phyloP scores from a whole-genome alignment of 2,329 filamentous ascomycete genomes.

The Akanthomyces lecanii region DNA sequence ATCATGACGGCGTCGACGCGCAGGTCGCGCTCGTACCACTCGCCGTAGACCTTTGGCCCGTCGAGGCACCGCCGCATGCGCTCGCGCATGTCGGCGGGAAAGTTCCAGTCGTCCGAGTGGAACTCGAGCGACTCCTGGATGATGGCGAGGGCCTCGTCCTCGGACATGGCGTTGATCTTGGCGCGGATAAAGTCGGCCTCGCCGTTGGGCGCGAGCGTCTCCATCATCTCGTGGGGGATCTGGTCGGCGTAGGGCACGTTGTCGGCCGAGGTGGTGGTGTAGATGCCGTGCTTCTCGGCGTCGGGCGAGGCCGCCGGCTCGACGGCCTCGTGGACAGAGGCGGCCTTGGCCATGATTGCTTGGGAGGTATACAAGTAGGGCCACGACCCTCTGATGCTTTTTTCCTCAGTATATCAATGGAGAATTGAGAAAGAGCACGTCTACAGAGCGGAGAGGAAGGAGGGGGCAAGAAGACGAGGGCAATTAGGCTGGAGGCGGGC shows the following conservation, averaged over 20 bases:
- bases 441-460: neutral
- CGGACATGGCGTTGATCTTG: constrained; percentile 39
- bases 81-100: constrained; percentile 39
- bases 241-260: constrained; percentile 29
- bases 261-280: neutral
- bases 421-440: neutral
- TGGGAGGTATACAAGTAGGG: neutral
- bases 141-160: constrained; percentile 39
- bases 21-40: constrained; percentile 38
- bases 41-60: constrained; percentile 37
- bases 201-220: constrained; percentile 39
- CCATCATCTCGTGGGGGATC: constrained; percentile 36
- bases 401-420: neutral
- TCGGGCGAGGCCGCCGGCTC: neutral
- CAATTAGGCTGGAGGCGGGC: neutral
- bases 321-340: constrained; percentile 11
- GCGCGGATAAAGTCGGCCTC: constrained; percentile 39
- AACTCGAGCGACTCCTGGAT: constrained; percentile 35
- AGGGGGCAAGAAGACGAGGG: neutral
- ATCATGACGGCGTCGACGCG: constrained; percentile 38
- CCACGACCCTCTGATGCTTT: neutral
- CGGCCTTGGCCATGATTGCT: constrained; percentile 3
- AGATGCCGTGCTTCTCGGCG: constrained; percentile 8
- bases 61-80: constrained; percentile 36
- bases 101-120: constrained; percentile 42